phyloP scores from a whole-genome alignment of 2,329 filamentous ascomycete species.

The Aspergillus hiratsukae region DNA sequence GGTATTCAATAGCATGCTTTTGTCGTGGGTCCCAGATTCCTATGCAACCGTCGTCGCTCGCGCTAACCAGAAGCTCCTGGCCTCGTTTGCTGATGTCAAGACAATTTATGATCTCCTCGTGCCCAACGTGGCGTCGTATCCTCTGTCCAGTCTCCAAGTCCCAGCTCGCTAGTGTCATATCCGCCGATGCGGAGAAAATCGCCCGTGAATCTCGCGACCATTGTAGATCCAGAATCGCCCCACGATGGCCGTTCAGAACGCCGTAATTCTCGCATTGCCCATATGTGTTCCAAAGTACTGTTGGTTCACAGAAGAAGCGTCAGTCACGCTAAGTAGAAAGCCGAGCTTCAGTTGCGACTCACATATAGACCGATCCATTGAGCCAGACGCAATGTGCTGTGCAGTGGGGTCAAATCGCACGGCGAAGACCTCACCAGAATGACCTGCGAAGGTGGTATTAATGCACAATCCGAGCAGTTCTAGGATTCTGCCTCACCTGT shows the following conservation, averaged over 20 bases:
- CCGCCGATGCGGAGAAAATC: slow-evolving; percentile 87
- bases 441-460: slow-evolving; percentile 40
- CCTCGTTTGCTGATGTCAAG: slow-evolving; percentile 85
- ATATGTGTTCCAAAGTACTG: slow-evolving; percentile 90
- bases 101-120: slow-evolving; percentile 93
- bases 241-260: slow-evolving; percentile 79
- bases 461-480: not conserved
- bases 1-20: slow-evolving; percentile 81
- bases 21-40: slow-evolving; percentile 94
- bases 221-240: slow-evolving; percentile 84
- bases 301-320: not conserved
- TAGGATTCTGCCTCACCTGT: slow-evolving; percentile 50
- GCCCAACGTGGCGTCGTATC: slow-evolving; percentile 86
- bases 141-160: slow-evolving; percentile 86
- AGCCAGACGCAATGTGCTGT: slow-evolving; percentile 85
- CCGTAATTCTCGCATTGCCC: slow-evolving; percentile 95
- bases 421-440: slow-evolving; percentile 79
- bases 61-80: slow-evolving; percentile 84
- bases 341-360: slow-evolving; percentile 30
- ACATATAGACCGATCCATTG: slow-evolving; percentile 91
- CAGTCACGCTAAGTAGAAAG: not conserved
- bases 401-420: slow-evolving; percentile 87
- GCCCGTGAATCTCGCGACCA: slow-evolving; percentile 95
- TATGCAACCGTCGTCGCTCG: slow-evolving; percentile 88
- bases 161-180: slow-evolving; percentile 92